Evolutionary conservation across 257 asterid genomes (phyloP).

Genomic region (Solanum sitiens): DNA sequence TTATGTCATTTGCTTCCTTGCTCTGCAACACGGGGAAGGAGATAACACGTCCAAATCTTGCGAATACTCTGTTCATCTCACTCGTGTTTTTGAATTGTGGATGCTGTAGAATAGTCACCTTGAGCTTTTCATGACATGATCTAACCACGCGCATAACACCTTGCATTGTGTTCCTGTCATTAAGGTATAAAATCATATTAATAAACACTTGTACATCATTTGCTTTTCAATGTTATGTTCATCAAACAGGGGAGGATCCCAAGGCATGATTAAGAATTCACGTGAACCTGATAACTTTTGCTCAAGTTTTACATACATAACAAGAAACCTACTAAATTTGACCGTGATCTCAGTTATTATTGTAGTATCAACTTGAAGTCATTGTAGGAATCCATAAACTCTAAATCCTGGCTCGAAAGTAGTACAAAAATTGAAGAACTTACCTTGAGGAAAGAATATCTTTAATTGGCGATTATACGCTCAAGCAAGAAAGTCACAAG

Average conservation of each 20-base stretch:
- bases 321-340: background rate
- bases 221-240: background rate
- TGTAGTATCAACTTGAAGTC: background rate
- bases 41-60: constrained; percentile 7
- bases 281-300: background rate
- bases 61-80: background rate
- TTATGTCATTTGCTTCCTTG: constrained; percentile 5
- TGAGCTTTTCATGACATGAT: constrained; percentile 18
- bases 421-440: background rate
- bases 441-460: background rate
- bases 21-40: constrained; percentile 3
- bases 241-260: background rate
- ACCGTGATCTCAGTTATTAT: background rate
- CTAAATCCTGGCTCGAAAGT: background rate
- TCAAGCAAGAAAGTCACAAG: background rate
- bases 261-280: background rate
- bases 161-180: constrained; percentile 32
- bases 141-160: constrained; percentile 28
- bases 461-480: background rate
- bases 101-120: constrained; percentile 7
- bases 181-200: background rate
- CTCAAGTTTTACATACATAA: background rate
- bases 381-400: background rate
- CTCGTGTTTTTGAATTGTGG: background rate
- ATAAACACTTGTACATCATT: background rate